Evolutionary conservation across 257 asterid genomes (phyloP).

Genomic region (Nicotiana noctiflora): DNA sequence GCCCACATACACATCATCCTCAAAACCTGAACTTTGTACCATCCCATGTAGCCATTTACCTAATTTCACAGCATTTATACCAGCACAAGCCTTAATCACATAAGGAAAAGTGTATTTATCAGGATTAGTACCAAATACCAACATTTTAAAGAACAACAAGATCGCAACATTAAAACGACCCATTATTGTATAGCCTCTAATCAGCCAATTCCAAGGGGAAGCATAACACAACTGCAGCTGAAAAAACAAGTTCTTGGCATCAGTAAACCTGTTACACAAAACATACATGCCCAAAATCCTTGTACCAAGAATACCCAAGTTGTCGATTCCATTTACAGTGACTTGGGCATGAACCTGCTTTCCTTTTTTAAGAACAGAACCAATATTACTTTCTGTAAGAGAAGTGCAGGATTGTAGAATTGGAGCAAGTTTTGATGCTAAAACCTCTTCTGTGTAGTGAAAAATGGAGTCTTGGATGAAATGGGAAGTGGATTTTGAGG

Average conservation of each 20-base stretch:
- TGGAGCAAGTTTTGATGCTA: constrained; percentile 66
- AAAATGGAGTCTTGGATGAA: background rate
- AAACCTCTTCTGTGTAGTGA: constrained; percentile 25
- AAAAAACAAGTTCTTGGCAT: constrained; percentile 57
- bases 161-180: constrained; percentile 53
- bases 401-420: constrained; percentile 30
- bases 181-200: constrained; percentile 63
- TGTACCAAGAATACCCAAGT: constrained; percentile 60
- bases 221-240: constrained; percentile 73
- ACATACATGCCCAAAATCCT: constrained; percentile 74
- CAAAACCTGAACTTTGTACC: constrained; percentile 44
- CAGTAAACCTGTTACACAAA: constrained; percentile 32
- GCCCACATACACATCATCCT: constrained; percentile 66
- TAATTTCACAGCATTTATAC: constrained; percentile 41
- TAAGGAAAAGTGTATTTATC: constrained; percentile 92
- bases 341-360: constrained; percentile 73
- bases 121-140: constrained; percentile 63
- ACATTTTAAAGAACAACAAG: constrained; percentile 75
- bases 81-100: constrained; percentile 72
- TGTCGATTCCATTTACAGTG: constrained; percentile 57
- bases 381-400: constrained; percentile 18
- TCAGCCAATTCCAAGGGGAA: constrained; percentile 99
- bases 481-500: constrained; percentile 1
- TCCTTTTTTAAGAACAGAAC: constrained; percentile 27
- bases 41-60: constrained; percentile 45